These are phyloP conservation scores for Acacia confusa DNA, from an alignment of 306 rosid species.

Conservation along the genomic window DNA sequence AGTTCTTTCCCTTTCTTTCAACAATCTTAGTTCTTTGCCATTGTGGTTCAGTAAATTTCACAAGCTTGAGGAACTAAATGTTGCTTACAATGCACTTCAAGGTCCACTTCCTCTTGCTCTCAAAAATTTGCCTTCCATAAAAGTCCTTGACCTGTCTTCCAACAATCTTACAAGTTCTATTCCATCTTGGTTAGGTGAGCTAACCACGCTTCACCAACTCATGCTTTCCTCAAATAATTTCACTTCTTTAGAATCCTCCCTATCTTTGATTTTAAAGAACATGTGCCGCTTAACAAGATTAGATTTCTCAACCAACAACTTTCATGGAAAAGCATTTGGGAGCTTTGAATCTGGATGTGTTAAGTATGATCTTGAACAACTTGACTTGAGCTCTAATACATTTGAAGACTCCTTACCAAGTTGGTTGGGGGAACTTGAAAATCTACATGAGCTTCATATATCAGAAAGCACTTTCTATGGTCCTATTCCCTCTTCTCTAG, in stretches of 20 bases:
- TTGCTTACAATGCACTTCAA: neutral
- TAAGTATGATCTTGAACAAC: neutral
- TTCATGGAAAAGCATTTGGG: neutral
- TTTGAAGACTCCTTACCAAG: neutral
- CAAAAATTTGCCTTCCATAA: conserved; percentile 23
- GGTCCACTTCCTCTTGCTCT: conserved; percentile 12
- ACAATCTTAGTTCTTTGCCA: neutral
- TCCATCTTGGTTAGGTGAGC: conserved; percentile 11
- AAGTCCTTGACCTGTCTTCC: neutral
- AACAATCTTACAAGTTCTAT: conserved; percentile 5
- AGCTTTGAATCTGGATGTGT: neutral
- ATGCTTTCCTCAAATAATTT: neutral
- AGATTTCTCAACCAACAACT: neutral
- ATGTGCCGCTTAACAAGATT: neutral
- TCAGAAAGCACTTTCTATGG: neutral
- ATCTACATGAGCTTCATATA: neutral
- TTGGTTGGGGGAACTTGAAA: neutral
- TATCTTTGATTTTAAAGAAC: neutral
- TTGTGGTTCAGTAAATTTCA: neutral
- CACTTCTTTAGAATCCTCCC: neutral
- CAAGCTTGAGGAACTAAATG: neutral
- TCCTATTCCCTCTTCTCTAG: neutral
- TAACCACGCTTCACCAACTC: neutral
- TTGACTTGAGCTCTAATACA: neutral
- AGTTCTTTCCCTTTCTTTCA: neutral